Base-by-base conservation (phyloP, 2,329 filamentous ascomycete species). In the Trichophaea hybrida region DNA sequence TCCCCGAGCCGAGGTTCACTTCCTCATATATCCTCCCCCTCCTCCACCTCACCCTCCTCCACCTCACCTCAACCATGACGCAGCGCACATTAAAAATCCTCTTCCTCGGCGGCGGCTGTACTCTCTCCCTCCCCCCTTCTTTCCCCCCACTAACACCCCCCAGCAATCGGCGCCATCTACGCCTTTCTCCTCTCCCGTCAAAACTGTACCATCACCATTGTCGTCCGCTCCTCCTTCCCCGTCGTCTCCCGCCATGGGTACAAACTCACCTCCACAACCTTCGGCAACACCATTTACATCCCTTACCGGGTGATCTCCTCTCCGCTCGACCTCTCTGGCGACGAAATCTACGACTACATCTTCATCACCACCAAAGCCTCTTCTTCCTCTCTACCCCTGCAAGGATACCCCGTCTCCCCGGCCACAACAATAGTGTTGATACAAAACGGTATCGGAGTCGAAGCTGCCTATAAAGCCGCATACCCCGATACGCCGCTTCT, bases 211-310 rank as follows among this genome's bases (percentile, higher is more conserved):
- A 80, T 85, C 54, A 87, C 84, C 4, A 79, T 86, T 49, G 81
- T 86, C 57, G 86, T 84, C 64, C 80, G 85, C 53, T 87, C 84
- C 44, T 88, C 88, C 73, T 88, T 85, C 74, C 71, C 75, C 31
- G 79, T 78, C 37, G 81, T 88, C 50, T 75, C 77, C 57, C 71
- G 74, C 7, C 73, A 76, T 31, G 85, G 85, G 51, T 84, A 88
- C 68, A 72, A 74, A 34, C 86, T 51, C 48, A 24, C 48, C 48
- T 24, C 15, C 48, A 7, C 6, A 5, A 6, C 31, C 15, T 32
- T 51, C 15, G 48, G 48, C 5, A 32, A 51, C 5, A 13, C n/a
- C 48, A n/a, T 10, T 10, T 50, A 51, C 48, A 13, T 51, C 6
- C 48, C 48, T 13, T 1, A 5, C 4, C 48, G 48, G 31, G 48